A percentile compares a stretch with the other conserved stretches of the same genome.
These are phyloP conservation scores for Strobilomyces dryophilus DNA, from an alignment of 768 basidiomycete species.

Conservation along the genomic window DNA sequence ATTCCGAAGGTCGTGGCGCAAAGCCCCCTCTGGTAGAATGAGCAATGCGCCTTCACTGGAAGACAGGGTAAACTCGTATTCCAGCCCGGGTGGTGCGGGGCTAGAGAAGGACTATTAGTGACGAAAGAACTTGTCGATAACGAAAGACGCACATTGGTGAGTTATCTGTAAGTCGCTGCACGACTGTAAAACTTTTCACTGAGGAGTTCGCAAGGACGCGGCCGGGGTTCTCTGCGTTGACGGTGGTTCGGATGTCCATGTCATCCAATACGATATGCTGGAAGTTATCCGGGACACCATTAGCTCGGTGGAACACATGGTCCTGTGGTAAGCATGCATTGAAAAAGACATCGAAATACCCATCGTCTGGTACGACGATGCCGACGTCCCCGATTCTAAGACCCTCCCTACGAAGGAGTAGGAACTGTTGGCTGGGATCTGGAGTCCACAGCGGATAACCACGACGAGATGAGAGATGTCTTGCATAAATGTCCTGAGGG, in stretches of 20 bases:
- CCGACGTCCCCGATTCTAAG: conserved; percentile 36
- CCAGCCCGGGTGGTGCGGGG: not conserved
- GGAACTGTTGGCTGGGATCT: conserved; percentile 20
- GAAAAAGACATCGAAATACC: conserved; percentile 36
- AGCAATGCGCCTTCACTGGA: conserved; percentile 29
- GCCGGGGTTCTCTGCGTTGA: conserved; percentile 6
- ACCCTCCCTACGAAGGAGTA: conserved; percentile 20
- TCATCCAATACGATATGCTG: conserved; percentile 5
- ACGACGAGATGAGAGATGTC: conserved; percentile 8
- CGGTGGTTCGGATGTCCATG: conserved; percentile 1
- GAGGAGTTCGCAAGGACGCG: conserved; percentile 3
- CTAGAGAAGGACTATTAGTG: not conserved
- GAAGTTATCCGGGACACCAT: not conserved
- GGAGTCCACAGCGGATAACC: conserved; percentile 36
- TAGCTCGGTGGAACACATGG: conserved; percentile 16
- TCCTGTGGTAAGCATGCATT: conserved; percentile 32
- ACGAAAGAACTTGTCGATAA: not conserved
- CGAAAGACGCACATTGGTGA: not conserved
- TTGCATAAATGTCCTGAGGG: conserved; percentile 17
- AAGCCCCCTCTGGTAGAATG: conserved; percentile 30
- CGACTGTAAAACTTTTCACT: not conserved
- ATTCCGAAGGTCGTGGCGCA: conserved; percentile 21
- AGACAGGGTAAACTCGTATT: conserved; percentile 10
- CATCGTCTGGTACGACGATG: conserved; percentile 26
- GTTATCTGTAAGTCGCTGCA: not conserved